These are phyloP conservation scores for Osmanthus fragrans DNA, from an alignment of 257 asterid genomes.

Conservation along the genomic window DNA sequence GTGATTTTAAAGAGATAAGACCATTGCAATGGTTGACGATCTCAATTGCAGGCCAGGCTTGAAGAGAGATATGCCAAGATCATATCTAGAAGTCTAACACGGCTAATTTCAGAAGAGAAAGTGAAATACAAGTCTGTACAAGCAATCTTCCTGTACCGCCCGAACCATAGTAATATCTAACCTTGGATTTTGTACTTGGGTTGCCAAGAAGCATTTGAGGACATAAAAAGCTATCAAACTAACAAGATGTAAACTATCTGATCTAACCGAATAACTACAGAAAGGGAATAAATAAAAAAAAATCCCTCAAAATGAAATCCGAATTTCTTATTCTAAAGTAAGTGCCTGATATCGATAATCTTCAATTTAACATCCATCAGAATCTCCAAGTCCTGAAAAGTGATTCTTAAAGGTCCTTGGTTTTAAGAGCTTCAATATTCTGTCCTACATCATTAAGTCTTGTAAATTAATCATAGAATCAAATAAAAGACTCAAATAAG, in stretches of 20 bases:
- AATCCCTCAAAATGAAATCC: too few relatives aligned
- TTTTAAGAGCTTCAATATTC: background rate
- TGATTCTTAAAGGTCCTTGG: background rate
- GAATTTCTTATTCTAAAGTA: too few relatives aligned
- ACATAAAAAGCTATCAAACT: too few relatives aligned
- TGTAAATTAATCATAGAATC: background rate
- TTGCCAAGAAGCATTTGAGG: background rate
- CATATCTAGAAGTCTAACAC: background rate
- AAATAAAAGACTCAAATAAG: background rate
- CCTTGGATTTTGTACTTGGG: background rate
- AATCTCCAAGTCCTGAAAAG: background rate
- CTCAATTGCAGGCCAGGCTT: background rate
- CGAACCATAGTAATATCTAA: background rate
- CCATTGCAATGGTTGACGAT: background rate
- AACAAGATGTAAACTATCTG: background rate
- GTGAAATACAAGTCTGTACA: background rate
- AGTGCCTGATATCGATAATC: too few relatives aligned
- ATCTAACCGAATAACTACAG: too few relatives aligned
- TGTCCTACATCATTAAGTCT: background rate
- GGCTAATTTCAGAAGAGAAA: background rate
- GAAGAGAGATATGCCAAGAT: background rate
- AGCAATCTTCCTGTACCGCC: background rate
- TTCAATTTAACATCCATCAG: background rate
- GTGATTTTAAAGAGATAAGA: background rate
- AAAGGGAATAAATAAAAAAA: too few relatives aligned